Percentiles rank a stretch among this genome's conserved stretches.
Conservation (phyloP, 441 rosid genomes). For the Mallotus japonicus region DNA sequence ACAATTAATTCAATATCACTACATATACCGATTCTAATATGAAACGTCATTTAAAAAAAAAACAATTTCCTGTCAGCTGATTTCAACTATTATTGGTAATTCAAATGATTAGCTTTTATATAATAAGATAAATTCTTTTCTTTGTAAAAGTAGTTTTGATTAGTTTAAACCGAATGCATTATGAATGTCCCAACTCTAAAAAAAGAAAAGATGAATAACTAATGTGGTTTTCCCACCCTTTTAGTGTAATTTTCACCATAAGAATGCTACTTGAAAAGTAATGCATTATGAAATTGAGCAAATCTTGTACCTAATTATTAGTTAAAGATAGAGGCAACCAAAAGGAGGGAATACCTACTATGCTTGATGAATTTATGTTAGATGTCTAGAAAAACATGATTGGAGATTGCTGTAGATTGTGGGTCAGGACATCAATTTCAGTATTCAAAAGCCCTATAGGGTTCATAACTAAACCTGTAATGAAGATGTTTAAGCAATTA, state of each 20-base stretch:
- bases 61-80: no score
- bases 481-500: background rate
- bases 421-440: slow-evolving; percentile 7
- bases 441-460: background rate
- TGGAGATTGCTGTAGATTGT: background rate
- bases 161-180: no score
- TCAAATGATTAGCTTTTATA: no score
- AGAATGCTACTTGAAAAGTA: slow-evolving; percentile 1
- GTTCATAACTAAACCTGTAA: background rate
- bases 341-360: background rate
- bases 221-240: background rate
- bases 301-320: background rate
- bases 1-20: no score
- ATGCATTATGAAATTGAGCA: background rate
- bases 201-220: no score
- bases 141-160: no score
- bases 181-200: no score
- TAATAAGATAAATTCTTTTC: no score
- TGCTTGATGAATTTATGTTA: background rate
- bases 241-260: background rate
- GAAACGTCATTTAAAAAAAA: no score
- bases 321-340: background rate
- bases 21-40: no score
- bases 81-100: no score
- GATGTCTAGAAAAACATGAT: slow-evolving; percentile 3